phyloP scores from a whole-genome alignment of 257 asterid species.

The Solanum peruvianum region DNA sequence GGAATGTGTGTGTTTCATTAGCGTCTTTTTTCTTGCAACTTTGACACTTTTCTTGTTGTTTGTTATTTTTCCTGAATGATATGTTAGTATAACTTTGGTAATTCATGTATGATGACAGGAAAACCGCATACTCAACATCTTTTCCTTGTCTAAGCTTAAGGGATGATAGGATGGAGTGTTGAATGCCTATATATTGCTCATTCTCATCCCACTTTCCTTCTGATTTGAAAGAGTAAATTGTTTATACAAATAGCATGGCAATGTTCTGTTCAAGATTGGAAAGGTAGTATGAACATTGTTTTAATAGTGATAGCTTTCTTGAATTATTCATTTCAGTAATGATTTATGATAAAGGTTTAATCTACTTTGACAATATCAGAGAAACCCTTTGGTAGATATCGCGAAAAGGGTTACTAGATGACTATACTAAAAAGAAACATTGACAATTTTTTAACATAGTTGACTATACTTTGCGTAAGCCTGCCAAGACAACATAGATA shows the following conservation, averaged over 20 bases:
- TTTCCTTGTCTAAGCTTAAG: slow-evolving; percentile 93
- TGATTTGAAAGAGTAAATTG: slow-evolving; percentile 5
- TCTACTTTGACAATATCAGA: background rate
- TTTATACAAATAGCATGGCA: background rate
- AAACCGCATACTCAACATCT: slow-evolving; percentile 66
- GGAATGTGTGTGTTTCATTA: too few relatives aligned
- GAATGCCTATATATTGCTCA: slow-evolving; percentile 57
- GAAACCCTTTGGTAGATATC: background rate
- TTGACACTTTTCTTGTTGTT: background rate
- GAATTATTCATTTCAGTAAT: background rate
- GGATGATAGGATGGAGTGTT: slow-evolving; percentile 99
- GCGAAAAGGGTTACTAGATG: background rate
- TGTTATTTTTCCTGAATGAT: background rate
- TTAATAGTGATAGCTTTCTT: too few relatives aligned
- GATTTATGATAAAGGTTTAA: background rate
- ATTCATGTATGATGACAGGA: slow-evolving; percentile 86
- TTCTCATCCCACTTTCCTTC: background rate
- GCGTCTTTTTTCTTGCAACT: background rate
- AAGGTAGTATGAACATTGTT: background rate
- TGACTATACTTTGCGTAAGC: background rate
- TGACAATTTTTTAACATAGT: background rate
- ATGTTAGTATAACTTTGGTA: slow-evolving; percentile 26
- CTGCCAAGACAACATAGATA: background rate
- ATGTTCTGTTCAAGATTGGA: slow-evolving; percentile 15
- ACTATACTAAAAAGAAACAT: background rate